Percentiles rank a stretch among this genome's conserved stretches.
phyloP scores from a whole-genome alignment of 2,329 filamentous ascomycete genomes.

The Colletotrichum tropicale region DNA sequence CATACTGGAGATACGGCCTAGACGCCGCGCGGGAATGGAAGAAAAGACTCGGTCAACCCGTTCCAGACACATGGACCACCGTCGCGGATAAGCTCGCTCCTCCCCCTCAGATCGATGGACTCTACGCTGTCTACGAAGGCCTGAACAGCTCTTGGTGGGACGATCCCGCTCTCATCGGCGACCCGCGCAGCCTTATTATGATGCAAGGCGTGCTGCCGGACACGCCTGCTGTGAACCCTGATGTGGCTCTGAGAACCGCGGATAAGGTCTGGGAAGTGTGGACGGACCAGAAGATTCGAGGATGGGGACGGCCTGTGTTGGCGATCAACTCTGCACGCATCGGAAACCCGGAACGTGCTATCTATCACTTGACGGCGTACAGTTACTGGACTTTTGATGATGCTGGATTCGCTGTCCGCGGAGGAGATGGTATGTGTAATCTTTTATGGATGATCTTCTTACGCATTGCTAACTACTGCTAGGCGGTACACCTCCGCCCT shows the following conservation, averaged over 20 bases:
- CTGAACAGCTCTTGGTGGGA: conserved; percentile 49
- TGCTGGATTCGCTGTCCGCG: conserved; percentile 36
- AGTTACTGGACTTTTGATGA: conserved; percentile 47
- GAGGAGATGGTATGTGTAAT: conserved; percentile 25
- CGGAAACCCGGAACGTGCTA: conserved; percentile 43
- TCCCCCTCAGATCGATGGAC: conserved; percentile 51
- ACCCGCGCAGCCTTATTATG: conserved; percentile 50
- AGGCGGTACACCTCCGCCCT: conserved; percentile 33
- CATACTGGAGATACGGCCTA: conserved; percentile 67
- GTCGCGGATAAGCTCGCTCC: conserved; percentile 57
- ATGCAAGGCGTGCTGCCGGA: conserved; percentile 48
- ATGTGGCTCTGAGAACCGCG: conserved; percentile 38
- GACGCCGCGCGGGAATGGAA: conserved; percentile 59
- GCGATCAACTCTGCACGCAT: conserved; percentile 49
- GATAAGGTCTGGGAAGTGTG: conserved; percentile 43
- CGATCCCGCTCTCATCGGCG: conserved; percentile 36
- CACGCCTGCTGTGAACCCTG: conserved; percentile 38
- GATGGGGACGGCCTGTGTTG: conserved; percentile 51
- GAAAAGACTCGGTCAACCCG: conserved; percentile 42
- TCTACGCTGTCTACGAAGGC: conserved; percentile 61
- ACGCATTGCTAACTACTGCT: background rate
- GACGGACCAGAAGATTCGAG: conserved; percentile 45
- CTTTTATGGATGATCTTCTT: background rate
- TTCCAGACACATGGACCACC: conserved; percentile 49
- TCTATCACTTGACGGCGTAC: conserved; percentile 44